A percentile compares a stretch with the other conserved stretches of the same genome.
Conservation (phyloP, 495 filamentous ascomycete genomes). For the Annulohypoxylon nitens region DNA sequence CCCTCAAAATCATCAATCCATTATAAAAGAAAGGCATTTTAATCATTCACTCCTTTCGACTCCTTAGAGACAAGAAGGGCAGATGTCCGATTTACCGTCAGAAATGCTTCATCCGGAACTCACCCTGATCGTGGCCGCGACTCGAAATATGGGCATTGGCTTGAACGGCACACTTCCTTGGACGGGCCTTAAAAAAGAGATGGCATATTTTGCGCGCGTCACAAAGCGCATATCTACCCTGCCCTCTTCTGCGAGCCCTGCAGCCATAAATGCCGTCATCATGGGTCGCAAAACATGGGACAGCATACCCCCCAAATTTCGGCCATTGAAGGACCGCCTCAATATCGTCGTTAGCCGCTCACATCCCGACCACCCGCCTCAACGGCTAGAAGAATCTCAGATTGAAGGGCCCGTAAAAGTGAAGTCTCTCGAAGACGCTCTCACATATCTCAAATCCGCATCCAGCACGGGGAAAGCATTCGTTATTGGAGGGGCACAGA, state of each 20-base stretch:
- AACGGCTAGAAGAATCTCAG: constrained; percentile 1
- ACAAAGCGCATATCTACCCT: constrained; percentile 71
- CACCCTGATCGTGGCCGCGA: constrained; percentile 83
- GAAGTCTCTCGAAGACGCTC: constrained; percentile 68
- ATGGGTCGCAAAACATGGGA: constrained; percentile 99
- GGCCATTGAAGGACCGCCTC: constrained; percentile 81
- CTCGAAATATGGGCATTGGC: constrained; percentile 87
- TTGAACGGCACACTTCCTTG: constrained; percentile 84
- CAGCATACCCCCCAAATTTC: constrained; percentile 78
- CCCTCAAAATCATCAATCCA: background rate
- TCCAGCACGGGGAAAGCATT: constrained; percentile 67
- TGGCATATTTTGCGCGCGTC: constrained; percentile 93
- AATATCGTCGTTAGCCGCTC: constrained; percentile 82
- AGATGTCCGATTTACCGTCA: constrained; percentile 38
- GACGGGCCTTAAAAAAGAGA: constrained; percentile 87
- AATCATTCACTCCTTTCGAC: background rate
- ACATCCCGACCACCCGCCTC: constrained; percentile 16
- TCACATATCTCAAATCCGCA: constrained; percentile 55
- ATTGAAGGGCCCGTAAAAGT: constrained; percentile 49
- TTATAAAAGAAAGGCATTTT: background rate
- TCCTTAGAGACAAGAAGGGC: background rate
- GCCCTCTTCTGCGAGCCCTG: constrained; percentile 2
- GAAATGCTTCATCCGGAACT: constrained; percentile 60
- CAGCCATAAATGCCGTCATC: constrained; percentile 80
- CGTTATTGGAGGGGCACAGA: constrained; percentile 89